Evolutionary conservation across 306 rosid genomes (phyloP).

Genomic region (Trifolium repens): DNA sequence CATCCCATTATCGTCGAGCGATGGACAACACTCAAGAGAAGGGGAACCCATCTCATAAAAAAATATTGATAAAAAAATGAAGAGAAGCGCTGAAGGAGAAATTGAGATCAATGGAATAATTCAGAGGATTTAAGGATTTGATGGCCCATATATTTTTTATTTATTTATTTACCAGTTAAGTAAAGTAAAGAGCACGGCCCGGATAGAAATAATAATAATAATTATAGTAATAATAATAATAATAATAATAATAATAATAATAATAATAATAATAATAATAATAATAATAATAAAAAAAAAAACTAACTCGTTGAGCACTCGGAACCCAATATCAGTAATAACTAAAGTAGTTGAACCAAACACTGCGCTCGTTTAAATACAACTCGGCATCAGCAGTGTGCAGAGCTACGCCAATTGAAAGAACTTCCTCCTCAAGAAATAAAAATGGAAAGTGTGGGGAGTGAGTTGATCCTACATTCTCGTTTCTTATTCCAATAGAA

Average conservation of each 20-base stretch:
- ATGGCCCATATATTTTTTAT: too few species aligned
- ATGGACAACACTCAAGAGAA: conserved; percentile 3
- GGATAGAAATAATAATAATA: too few species aligned
- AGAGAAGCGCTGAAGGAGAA: too few species aligned
- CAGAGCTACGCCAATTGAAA: conserved; percentile 66
- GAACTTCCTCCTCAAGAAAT: conserved; percentile 71
- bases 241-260: too few species aligned
- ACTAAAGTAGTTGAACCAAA: background rate
- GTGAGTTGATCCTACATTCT: conserved; percentile 63
- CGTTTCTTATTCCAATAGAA: conserved; percentile 69
- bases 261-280: too few species aligned
- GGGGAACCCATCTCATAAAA: conserved; percentile 27
- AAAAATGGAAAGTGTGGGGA: conserved; percentile 72
- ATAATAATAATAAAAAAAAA: too few species aligned
- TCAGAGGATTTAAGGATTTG: too few species aligned
- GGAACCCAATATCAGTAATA: background rate
- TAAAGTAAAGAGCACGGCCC: too few species aligned
- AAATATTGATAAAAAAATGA: background rate
- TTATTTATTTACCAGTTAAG: too few species aligned
- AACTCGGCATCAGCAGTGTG: conserved; percentile 62
- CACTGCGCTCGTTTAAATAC: conserved; percentile 50
- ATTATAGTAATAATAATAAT: too few species aligned
- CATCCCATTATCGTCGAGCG: conserved; percentile 44
- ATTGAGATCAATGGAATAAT: too few species aligned
- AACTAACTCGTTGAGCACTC: too few species aligned